Base-by-base conservation (phyloP, 768 basidiomycete species). In the Mrakia gelida region DNA sequence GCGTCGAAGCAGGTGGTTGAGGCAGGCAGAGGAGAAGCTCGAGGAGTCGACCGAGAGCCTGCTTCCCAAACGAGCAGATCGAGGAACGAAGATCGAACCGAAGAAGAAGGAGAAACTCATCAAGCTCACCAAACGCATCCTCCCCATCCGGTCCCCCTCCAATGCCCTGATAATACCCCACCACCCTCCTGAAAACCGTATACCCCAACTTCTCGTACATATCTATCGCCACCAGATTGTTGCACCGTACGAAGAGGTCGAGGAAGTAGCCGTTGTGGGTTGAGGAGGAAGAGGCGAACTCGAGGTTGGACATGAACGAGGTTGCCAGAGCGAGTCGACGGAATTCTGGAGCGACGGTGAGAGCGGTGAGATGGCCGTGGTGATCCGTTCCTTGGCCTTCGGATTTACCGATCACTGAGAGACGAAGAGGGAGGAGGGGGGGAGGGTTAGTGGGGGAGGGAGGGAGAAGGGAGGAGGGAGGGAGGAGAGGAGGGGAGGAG, bases 171-270 rank as follows among this genome's bases (percentile, higher is more conserved):
- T 95, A 95, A 86, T 95, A 99, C 84, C 94, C 94, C 79, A 90
- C 88, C 71, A 99, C 95, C 79, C 94, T 85, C 38, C 94, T 87
- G 85, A 92, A 98, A 18, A 98, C 94, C 82, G 92, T 93, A 81
- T 99, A 99, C 16, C 93, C 95, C 82, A 98, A 86, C 59, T 90
- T 88, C 83, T 98, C 94, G 82, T 98, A 98, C 91, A 99, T 92
- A 28, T 86, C 87, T 78, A 96, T 92, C 28, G 96, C 97, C 30
- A 94, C 87, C 3, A 84, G 81, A 81, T 96, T 97, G 78, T 90
- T 90, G 81, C 92, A 94, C 73, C 97, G 90, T 76, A 98, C 96
- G 83, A 94, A 98, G 30, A 99, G 88, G 85, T 98, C 97, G 70
- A 98, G 52, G 43, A 78, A 89, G 86, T 94, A 92, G 34, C 87